Base-by-base conservation (phyloP, 176 grass and related monocot species). In the Musa troglodytarum region DNA sequence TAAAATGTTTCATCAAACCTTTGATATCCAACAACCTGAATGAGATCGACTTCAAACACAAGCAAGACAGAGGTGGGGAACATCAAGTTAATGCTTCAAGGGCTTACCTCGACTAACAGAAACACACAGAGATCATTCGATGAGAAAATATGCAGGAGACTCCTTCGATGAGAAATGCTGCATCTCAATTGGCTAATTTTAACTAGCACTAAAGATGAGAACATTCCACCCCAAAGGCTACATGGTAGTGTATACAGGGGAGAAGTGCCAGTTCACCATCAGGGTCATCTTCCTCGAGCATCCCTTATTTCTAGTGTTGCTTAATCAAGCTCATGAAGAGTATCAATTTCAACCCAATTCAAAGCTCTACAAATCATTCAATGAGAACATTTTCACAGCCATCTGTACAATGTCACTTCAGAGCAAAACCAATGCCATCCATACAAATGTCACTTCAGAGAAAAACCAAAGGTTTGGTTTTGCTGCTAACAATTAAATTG, bases 281-380 rank as follows among this genome's bases (percentile, higher is more conserved):
- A 77, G 11, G 17, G 13, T 77, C 10, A 11, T 50, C 12, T 77
- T 66, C 21, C 75, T 77, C 14, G 63, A 66, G 62, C 75, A 77
- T 54, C 75, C 63, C 8, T 77, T 77, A 14, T 67, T 77, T 63
- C 61, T n/a, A 21, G 21, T 52, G 65, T 67, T 77, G 61, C 75
- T 77, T n/a, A 49, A 77, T 67, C 75, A 66, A 67, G 75, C 62
- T 67, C 61, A 63, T 13, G 63, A 77, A n/a, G 63, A 77, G 62
- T 77, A 67, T 28, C 50, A 26, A 15, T 77, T 77, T 50, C 52
- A 54, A 26, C 49, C 49, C 8, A 6, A 26, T 25, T 66, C 75
- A 15, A 77, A 29, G 52, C 75, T 77, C 62, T 77, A 63, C 61
- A 77, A 67, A 65, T 63, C 75, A 9, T 77, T 62, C 17, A n/a